phyloP scores from a whole-genome alignment of 768 basidiomycete species.

The Boletus eberwhitei region DNA sequence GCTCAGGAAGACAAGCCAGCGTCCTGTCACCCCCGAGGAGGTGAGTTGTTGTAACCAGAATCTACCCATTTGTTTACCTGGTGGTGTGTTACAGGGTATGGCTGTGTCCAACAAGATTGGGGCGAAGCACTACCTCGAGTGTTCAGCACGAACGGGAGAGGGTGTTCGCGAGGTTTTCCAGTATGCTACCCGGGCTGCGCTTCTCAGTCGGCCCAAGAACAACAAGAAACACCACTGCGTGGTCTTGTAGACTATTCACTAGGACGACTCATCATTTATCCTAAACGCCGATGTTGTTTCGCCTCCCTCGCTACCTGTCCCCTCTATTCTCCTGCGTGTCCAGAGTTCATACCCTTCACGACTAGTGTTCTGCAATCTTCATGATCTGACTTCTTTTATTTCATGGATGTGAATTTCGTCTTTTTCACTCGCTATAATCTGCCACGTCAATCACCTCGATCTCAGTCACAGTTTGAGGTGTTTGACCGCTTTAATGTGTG shows the following conservation, averaged over 20 bases:
- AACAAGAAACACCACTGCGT: constrained; percentile 43
- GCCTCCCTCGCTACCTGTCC: constrained; percentile 15
- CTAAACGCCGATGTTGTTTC: constrained; percentile 22
- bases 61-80: neutral
- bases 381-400: constrained; percentile 33
- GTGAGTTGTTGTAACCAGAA: constrained; percentile 36
- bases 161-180: constrained; percentile 99
- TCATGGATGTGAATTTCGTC: constrained; percentile 15
- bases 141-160: constrained; percentile 93
- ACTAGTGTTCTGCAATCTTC: constrained; percentile 37
- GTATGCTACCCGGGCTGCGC: constrained; percentile 90
- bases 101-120: constrained; percentile 95
- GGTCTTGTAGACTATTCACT: constrained; percentile 39
- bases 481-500: neutral
- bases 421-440: neutral
- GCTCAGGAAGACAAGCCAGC: constrained; percentile 89
- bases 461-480: neutral
- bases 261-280: constrained; percentile 19
- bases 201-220: constrained; percentile 55
- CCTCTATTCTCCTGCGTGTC: constrained; percentile 15
- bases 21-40: constrained; percentile 93
- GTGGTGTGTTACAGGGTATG: constrained; percentile 65
- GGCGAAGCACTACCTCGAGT: constrained; percentile 95
- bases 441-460: neutral
- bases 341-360: constrained; percentile 38